phyloP scores from a whole-genome alignment of 23 red algal species.

The Gracilaria gracilis region DNA sequence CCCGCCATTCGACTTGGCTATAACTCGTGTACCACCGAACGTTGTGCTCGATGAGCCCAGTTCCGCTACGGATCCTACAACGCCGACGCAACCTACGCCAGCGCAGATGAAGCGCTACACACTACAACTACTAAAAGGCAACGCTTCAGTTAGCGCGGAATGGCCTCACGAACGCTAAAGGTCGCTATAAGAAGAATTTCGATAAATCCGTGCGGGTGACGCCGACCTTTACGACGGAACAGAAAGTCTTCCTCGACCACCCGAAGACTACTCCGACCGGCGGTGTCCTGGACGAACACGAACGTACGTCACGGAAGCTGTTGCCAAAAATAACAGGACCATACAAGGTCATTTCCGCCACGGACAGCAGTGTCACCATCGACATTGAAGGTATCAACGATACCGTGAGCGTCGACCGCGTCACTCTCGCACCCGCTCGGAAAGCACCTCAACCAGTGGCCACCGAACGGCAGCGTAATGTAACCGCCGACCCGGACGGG shows the following conservation, averaged over 20 bases:
- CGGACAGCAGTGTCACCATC: background rate
- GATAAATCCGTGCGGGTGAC: background rate
- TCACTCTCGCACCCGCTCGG: no score
- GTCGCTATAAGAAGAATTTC: conserved; percentile 2
- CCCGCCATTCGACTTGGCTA: conserved; percentile 22
- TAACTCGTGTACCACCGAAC: no score
- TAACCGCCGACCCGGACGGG: no score
- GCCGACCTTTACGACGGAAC: background rate
- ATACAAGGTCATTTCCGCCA: background rate
- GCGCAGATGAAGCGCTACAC: no score
- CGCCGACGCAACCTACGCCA: no score
- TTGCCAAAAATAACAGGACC: no score
- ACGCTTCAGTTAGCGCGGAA: background rate
- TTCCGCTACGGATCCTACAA: no score
- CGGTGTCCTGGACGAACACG: no score
- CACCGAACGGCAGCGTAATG: no score
- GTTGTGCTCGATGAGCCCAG: background rate
- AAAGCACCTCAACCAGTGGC: no score
- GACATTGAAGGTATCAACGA: background rate
- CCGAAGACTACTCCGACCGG: background rate
- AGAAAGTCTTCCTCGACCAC: background rate
- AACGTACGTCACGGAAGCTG: no score
- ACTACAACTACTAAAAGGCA: background rate
- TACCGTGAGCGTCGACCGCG: background rate
- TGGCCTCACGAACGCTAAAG: no score